Conservation (phyloP, 768 basidiomycete genomes). For the Phanerochaete carnosa region DNA sequence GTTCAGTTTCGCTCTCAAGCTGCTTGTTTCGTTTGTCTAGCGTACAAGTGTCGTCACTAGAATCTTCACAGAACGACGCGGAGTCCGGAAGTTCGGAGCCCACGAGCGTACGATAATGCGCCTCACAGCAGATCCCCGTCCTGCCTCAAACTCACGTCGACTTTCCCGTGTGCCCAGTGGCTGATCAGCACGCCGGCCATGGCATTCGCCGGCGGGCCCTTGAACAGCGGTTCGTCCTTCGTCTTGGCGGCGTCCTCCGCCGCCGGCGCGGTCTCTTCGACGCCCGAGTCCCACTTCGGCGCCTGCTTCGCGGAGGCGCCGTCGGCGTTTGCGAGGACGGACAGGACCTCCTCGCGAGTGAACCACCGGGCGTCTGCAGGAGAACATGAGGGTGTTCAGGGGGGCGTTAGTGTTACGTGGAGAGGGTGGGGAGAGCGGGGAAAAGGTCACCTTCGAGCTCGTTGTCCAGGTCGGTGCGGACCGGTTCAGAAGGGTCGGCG, state of each 20-base stretch:
- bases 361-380: slow-evolving; percentile 84
- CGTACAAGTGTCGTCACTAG: no score
- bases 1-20: no score
- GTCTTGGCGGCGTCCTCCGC: neutral
- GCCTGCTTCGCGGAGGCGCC: slow-evolving; percentile 16
- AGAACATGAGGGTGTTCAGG: no score
- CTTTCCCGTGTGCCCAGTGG: slow-evolving; percentile 69
- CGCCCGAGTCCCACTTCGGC: slow-evolving; percentile 19
- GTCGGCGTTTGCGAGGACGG: slow-evolving; percentile 53
- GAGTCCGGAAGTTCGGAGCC: no score
- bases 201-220: slow-evolving; percentile 71
- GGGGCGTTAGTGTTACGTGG: neutral
- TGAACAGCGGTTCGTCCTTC: slow-evolving; percentile 49
- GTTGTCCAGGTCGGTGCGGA: slow-evolving; percentile 87
- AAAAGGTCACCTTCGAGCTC: slow-evolving; percentile 74
- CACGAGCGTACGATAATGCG: no score
- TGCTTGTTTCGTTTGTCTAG: no score
- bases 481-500: slow-evolving; percentile 67
- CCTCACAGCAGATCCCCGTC: slow-evolving; percentile 4
- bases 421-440: neutral
- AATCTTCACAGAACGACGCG: no score
- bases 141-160: neutral
- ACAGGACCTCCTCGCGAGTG: slow-evolving; percentile 66
- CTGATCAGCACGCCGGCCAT: slow-evolving; percentile 84
- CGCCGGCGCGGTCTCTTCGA: slow-evolving; percentile 2